Evolutionary conservation across 2,329 filamentous ascomycete species (phyloP), one percentile per base, ranked within the genome.

Genomic region (Helotiales sp.): DNA sequence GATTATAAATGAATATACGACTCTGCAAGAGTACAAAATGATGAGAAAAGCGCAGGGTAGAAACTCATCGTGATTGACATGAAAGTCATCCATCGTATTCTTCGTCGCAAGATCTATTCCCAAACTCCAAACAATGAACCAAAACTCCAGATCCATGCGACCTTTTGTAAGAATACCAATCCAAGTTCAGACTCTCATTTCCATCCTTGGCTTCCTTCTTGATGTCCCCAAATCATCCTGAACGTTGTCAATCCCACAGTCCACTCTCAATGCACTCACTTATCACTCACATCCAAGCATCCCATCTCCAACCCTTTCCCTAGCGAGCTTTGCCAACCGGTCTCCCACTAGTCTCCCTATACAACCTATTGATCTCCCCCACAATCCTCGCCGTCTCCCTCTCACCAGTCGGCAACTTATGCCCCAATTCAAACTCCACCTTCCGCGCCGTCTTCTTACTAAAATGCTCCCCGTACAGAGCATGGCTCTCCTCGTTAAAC

Each of bases 401-500:
- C 17, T 63, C 56, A 10, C 49, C 27, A 5, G 49, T 57, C n/a
- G 66, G 66, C 13, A 68, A 38, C 1, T 62, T 58, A 57, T 68
- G 66, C 4, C 64, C 62, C 50, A 64, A 17, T 27, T 59, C 57
- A 51, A 66, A 65, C 57, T 66, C 63, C n/a, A 66, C 31, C 40
- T 60, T 54, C 15, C 31, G 57, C 33, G 61, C 52, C 15, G 22
- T 60, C 17, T 52, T 48, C 31, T 42, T 34, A 49, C 65, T 59
- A 55, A 62, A 67, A 53, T 55, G 55, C 2, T 57, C 53, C 5
- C 48, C 49, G 33, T 48, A 65, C 24, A 68, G 34, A 17, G 46
- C 44, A 13, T 50, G 46, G 17, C 60, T 55, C 17, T 61, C 56
- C 8, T 66, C 60, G 34, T 49, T 42, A 60, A 62, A 69, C 44